Base-by-base conservation (phyloP, 768 basidiomycete genomes). In the Russula dissimulans region DNA sequence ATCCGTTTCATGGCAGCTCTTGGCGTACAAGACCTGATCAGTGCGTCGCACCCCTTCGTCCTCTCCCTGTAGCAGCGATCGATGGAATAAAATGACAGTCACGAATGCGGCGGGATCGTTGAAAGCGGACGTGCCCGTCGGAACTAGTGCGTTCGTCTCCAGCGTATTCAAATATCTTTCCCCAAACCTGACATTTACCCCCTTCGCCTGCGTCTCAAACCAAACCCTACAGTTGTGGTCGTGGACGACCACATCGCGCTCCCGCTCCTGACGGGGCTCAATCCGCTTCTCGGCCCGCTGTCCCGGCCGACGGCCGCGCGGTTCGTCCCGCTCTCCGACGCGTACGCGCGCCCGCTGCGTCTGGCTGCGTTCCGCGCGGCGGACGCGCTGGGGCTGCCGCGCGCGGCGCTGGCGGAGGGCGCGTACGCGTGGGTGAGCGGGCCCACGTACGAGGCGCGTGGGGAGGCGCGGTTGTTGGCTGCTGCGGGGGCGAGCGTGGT, bases 341-440 rank as follows among this genome's bases (percentile, higher is more conserved):
- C 91, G 0, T 93, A 95, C 72, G 88, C 88, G 1, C 76, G 81
- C 22, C 67, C 73, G 3, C 77, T 95, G 18, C 83, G 90, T n/a
- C 82, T 83, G 4, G 74, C 85, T 12, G 81, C 81, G 0, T 94
- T 92, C 73, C 78, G 82, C 18, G 85, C 91, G 0, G 82, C 89
- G 0, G 78, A 86, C 65, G 69, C 79, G 26, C 79, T 94, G 39
- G 71, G 75, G 1, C 70, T 91, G 7, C 71, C 73, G 4, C 71
- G 74, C 3, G 74, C 75, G 31, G 84, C 84, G 3, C 75, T 94
- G 12, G 82, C 81, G 3, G 92, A 94, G 69, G 92, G 93, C 0
- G 83, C 81, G 2, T 95, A 95, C 66, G 91, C 91, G 1, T 95
- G 90, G 89, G 92, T 95, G 48, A 80, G 84, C 34, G 92, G 93